phyloP scores from a whole-genome alignment of 306 rosid species.

The Quercus wislizeni region DNA sequence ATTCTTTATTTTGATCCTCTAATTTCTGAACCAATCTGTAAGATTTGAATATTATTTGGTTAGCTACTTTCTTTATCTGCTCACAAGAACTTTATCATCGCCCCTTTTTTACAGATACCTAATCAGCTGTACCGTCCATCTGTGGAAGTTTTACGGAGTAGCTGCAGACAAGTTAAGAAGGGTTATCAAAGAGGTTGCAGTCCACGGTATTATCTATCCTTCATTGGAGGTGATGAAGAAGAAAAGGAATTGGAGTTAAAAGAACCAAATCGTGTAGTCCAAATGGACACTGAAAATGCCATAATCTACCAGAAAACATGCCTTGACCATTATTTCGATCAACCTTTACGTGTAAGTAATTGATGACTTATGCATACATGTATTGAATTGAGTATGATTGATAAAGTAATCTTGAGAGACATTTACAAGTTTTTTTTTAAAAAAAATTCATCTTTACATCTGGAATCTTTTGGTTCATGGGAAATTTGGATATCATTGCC shows the following conservation, averaged over 20 bases:
- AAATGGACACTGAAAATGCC: constrained; percentile 94
- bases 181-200: constrained; percentile 64
- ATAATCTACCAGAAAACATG: constrained; percentile 66
- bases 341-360: constrained; percentile 66
- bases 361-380: background rate
- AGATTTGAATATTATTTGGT: background rate
- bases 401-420: background rate
- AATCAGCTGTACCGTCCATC: constrained; percentile 66
- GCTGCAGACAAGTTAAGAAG: constrained; percentile 67
- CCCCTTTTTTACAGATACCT: constrained; percentile 48
- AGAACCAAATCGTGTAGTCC: constrained; percentile 65
- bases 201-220: constrained; percentile 73
- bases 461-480: background rate
- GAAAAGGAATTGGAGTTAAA: constrained; percentile 37
- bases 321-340: constrained; percentile 77
- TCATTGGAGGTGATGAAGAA: constrained; percentile 37
- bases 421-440: no score
- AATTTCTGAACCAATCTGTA: background rate
- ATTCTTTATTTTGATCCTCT: background rate
- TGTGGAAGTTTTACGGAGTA: constrained; percentile 50
- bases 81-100: background rate
- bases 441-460: background rate
- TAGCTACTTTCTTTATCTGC: constrained; percentile 1
- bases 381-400: background rate
- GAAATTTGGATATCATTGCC: background rate